Base-by-base conservation (phyloP, 2,329 filamentous ascomycete genomes). In the Exserohilum rostratum region DNA sequence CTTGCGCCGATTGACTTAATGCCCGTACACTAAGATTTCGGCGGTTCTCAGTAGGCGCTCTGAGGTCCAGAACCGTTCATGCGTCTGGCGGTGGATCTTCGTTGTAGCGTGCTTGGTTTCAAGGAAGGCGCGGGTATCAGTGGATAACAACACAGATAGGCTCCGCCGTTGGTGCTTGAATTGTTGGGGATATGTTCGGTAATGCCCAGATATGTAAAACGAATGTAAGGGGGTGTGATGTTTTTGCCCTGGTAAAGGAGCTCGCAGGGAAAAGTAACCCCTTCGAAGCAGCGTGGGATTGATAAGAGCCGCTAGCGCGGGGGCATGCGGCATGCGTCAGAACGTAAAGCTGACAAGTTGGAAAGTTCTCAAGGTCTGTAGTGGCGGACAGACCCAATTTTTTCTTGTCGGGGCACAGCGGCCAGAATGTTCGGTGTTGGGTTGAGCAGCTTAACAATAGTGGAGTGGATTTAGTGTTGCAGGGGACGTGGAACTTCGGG, bases 381-480 rank as follows among this genome's bases (percentile, higher is more conserved):
- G 57, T 60, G 53, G 61, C 57, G 60, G 53, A 42, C 44, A 55
- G 64, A 43, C 56, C 64, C 65, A 60, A 33, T 68, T 67, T 67
- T n/a, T 66, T 46, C 61, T 61, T 57, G 52, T 57, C 54, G 55
- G 57, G 50, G 50, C 46, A 49, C 55, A 55, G 45, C 52, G 69
- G 67, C 70, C 66, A 74, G 70, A 74, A 69, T 55, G 58, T 66
- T 72, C 69, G 68, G 56, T 60, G 40, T 56, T 48, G 46, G 59
- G 55, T 64, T 62, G 62, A 61, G 65, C 61, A 64, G 64, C 62
- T 60, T 53, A 51, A 65, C 61, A 68, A 65, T 67, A 58, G 48
- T 34, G 40, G 37, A 53, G 67, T 68, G 68, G 62, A 67, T 53
- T 57, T 46, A 44, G 44, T 35, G 47, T 58, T 61, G 57, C 58